Conservation (phyloP, 1,284 basidiomycete species). For the Ustilago cynodontis region DNA sequence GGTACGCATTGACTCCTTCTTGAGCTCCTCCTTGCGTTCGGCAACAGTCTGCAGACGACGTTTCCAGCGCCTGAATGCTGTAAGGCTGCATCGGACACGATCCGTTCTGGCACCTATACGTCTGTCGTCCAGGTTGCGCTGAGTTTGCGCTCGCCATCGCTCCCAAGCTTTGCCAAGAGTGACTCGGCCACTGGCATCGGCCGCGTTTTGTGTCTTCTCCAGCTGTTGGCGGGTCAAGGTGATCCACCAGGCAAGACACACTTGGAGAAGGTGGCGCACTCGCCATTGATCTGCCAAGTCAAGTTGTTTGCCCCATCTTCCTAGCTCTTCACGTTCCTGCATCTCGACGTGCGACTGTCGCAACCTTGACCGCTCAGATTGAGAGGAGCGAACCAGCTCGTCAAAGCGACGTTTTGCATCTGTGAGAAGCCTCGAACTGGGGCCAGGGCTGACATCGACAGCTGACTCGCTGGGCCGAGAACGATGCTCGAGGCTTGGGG, state of each 20-base stretch:
- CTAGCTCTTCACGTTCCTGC: constrained; percentile 27
- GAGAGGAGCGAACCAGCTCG: constrained; percentile 49
- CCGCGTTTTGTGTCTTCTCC: constrained; percentile 23
- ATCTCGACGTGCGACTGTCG: constrained; percentile 17
- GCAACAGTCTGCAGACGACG: constrained; percentile 5
- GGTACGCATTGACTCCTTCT: constrained; percentile 32
- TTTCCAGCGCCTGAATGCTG: constrained; percentile 50
- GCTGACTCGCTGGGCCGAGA: too few species aligned
- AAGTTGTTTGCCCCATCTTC: constrained; percentile 1
- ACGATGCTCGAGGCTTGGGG: background rate
- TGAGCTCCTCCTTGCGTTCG: constrained; percentile 37
- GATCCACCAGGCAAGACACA: constrained; percentile 53
- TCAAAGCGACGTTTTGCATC: constrained; percentile 47
- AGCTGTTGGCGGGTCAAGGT: constrained; percentile 31
- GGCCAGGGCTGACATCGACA: background rate
- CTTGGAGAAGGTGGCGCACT: constrained; percentile 25
- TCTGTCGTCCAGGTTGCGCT: background rate
- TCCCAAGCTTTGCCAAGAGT: constrained; percentile 36
- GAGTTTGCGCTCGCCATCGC: constrained; percentile 18
- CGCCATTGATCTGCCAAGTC: constrained; percentile 32
- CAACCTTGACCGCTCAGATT: constrained; percentile 25
- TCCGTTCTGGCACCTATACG: constrained; percentile 32
- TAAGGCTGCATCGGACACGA: constrained; percentile 46
- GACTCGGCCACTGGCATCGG: constrained; percentile 27
- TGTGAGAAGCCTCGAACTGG: constrained; percentile 9